Base-by-base conservation (phyloP, 495 filamentous ascomycete species). In the Talaromyces borbonicus region DNA sequence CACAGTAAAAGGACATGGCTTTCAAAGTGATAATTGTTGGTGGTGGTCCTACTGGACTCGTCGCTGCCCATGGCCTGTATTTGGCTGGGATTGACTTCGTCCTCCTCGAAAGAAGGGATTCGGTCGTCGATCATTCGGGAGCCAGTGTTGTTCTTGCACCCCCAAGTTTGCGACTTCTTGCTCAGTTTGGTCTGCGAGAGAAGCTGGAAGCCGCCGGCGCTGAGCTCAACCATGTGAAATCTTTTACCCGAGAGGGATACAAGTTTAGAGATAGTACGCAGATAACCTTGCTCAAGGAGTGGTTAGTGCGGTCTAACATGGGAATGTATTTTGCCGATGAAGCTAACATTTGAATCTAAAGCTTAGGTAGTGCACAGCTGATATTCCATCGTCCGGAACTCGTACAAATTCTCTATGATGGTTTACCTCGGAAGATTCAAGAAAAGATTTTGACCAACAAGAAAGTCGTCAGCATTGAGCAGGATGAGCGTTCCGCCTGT, bases 1-100 rank as follows among this genome's bases (percentile, higher is more conserved):
- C n/a, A n/a, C n/a, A n/a, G n/a, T n/a, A n/a, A n/a, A n/a, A n/a
- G n/a, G n/a, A n/a, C n/a, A 29, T 29, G 26, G 33, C 47, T 9
- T 72, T 78, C 57, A 69, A 62, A 43, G 71, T 71, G 36, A 67
- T 81, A 32, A 62, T 81, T 23, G 62, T 72, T 3, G 77, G 77
- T 29, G 74, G 68, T 25, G 71, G 71, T 8, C 61, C 75, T 12
- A 61, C 69, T 6, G 72, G 72, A 1, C 59, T 81, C 1, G 61
- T 61, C 2, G 52, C 68, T 2, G 68, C 76, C 0, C 68, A 77
- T 37, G 56, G 58, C 12, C 62, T 80, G n/a, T 47, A 66, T 8
- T 56, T 56, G 11, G 66, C 67, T 4, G 61, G 56, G 18, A 73
- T 80, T 47, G 73, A 77, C 52, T 74, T 71, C 43, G 52, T 73